Conservation (phyloP, 345 rosid species). For the Eucalyptus polyanthemos region DNA sequence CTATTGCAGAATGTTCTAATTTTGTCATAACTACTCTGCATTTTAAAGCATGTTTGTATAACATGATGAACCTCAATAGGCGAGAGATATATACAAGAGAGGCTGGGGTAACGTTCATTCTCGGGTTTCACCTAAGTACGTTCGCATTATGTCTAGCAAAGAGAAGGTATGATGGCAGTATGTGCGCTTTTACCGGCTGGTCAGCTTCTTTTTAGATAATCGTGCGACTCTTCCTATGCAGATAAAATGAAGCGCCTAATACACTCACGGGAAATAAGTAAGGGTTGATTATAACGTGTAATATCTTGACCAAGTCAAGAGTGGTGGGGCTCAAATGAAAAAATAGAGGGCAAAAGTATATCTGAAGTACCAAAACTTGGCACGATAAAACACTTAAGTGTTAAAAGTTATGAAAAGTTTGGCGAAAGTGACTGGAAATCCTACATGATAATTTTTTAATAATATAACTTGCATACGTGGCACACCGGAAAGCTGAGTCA, state of each 20-base stretch:
- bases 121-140: neutral
- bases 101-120: neutral
- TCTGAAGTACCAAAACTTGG: fast-evolving
- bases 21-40: too few species aligned
- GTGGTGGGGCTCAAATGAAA: too few species aligned
- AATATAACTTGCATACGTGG: fast-evolving
- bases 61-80: too few species aligned
- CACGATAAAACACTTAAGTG: fast-evolving
- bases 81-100: neutral
- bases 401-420: too few species aligned
- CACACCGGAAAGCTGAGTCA: fast-evolving
- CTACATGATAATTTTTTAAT: too few species aligned
- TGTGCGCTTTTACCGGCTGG: neutral
- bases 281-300: neutral
- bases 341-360: too few species aligned
- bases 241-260: neutral
- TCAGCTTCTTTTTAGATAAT: neutral
- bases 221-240: neutral
- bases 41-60: too few species aligned
- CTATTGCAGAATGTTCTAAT: too few species aligned
- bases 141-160: neutral
- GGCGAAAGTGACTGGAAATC: fast-evolving
- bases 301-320: too few species aligned
- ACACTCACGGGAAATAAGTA: neutral
- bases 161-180: neutral